Evolutionary conservation across 2,329 filamentous ascomycete species (phyloP), one percentile per base, ranked within the genome.

Genomic region (Colletotrichum acutatum): DNA sequence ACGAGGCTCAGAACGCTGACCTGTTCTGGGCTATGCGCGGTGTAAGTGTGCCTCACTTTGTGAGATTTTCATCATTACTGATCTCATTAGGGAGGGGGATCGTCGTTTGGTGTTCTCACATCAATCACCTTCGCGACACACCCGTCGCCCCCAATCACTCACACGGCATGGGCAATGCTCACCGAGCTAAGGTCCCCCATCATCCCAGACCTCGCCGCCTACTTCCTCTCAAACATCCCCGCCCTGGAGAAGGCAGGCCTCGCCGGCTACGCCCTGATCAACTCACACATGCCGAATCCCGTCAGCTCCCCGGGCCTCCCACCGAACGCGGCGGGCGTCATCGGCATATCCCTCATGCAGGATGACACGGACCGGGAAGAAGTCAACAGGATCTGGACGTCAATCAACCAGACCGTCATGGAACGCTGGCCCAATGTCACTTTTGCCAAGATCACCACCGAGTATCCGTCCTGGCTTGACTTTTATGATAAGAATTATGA

Each of bases 1-100:
- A 88, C 60, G 86, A 87, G 52, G 84, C 86, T 12, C 82, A 87
- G 52, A 84, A 92, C 67, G 70, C 81, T 0, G 90, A 92, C 66
- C 79, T 93, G 0, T 92, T 91, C 78, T 93, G 90, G 91, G 91
- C 91, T 0, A 83, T 92, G 74, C 82, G 88, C 71, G 90, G 90
- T 9, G 74, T 89, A 80, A 79, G 85, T 82, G 2, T 0, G 4
- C 56, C 2, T 42, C 26, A 7, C 9, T 5, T 0, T n/a, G n/a
- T 9, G 19, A 37, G 49, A 3, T 1, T 5, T n/a, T 32, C n/a
- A 49, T 19, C 28, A 24, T 5, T 8, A 19, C 62, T 74, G 53
- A 63, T 7, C 0, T 1, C 2, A n/a, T 0, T 52, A 88, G 86
- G 89, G 89, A 6, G 89, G 90, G 3, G 89, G 88, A 2, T 88